Base-by-base conservation (phyloP, 192 early-diverging fungal genomes). In the Coemansia sp. region DNA sequence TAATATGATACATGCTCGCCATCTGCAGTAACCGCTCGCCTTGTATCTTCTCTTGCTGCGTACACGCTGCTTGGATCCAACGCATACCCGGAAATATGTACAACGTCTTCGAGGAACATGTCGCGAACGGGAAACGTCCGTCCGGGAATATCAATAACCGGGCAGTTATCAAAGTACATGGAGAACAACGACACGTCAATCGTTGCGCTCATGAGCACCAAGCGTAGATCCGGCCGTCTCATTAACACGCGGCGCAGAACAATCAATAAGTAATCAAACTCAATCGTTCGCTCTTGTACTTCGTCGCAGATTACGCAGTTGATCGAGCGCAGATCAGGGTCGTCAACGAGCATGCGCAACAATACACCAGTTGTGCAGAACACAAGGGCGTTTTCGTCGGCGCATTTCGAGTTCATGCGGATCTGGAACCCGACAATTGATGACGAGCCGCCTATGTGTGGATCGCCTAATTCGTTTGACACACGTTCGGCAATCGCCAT, bases 251-350 rank as follows among this genome's bases (percentile, higher is more conserved):
- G 74, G n/a, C 90, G 88, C 21, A 94, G 60, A 22, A 93, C 78
- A 32, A 89, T 88, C 21, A 96, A 80, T 49, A 94, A 68, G 53
- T 94, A 89, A 67, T 96, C 94, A 6, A 89, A 89, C 68, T 89
- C 85, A 11, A 87, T 68, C 25, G 82, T 84, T n/a, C 86, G 80
- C 70, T 95, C 93, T 60, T 95, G 93, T 0, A 95, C 92, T 70
- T 95, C 93, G 53, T 95, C 93, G 21, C 94, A 88, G 50, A 95
- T 87, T 38, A 95, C 35, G 27, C 64, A 68, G 37, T 51, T 22
- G 1, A 80, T 43, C 21, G 52, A 65, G 8, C 43, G n/a, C 23
- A 79, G 60, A n/a, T 41, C 5, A 2, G 70, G 82, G 22, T 83
- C 73, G 6, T 60, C 58, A 0, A 43, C 64, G 2, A 88, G 67